These are phyloP conservation scores for Pistacia integerrima DNA, from an alignment of 345 rosid genomes.

Conservation along the genomic window DNA sequence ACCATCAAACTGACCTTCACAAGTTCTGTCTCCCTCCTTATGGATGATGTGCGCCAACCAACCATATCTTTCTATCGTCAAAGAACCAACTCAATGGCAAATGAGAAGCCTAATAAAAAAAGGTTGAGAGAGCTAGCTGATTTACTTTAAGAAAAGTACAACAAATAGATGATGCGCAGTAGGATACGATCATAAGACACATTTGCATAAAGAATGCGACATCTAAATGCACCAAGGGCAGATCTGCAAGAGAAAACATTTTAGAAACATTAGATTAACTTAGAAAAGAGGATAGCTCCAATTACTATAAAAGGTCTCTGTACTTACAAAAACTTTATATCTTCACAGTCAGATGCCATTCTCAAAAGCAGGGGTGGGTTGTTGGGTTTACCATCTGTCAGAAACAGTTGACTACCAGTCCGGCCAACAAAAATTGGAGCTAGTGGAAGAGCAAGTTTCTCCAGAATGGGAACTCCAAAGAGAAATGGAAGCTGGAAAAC, in stretches of 20 bases:
- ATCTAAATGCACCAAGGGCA: conserved; percentile 75
- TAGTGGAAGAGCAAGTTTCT: conserved; percentile 82
- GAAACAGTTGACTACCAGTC: conserved; percentile 90
- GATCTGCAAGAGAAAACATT: conserved; percentile 48
- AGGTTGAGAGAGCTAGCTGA: conserved; percentile 11
- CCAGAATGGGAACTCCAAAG: conserved; percentile 81
- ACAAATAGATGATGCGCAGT: neutral
- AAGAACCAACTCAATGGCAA: conserved; percentile 31
- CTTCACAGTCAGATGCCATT: conserved; percentile 87
- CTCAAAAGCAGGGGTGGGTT: conserved; percentile 87
- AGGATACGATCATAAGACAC: conserved; percentile 99
- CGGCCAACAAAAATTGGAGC: conserved; percentile 77
- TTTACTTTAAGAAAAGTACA: neutral
- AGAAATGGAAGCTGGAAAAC: conserved; percentile 83
- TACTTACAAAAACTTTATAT: conserved; percentile 74
- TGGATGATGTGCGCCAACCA: conserved; percentile 99
- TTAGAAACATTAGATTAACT: conserved; percentile 18
- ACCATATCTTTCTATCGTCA: conserved; percentile 83
- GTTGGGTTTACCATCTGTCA: conserved; percentile 79
- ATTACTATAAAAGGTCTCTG: conserved; percentile 11
- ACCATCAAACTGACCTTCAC: conserved; percentile 51
- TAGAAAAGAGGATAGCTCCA: conserved; percentile 6
- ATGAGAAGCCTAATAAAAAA: conserved; percentile 10
- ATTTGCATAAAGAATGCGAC: conserved; percentile 80
- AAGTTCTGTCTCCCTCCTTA: conserved; percentile 91